Conservation (phyloP, 192 early-diverging fungal species). For the Chytriomyces sp. region DNA sequence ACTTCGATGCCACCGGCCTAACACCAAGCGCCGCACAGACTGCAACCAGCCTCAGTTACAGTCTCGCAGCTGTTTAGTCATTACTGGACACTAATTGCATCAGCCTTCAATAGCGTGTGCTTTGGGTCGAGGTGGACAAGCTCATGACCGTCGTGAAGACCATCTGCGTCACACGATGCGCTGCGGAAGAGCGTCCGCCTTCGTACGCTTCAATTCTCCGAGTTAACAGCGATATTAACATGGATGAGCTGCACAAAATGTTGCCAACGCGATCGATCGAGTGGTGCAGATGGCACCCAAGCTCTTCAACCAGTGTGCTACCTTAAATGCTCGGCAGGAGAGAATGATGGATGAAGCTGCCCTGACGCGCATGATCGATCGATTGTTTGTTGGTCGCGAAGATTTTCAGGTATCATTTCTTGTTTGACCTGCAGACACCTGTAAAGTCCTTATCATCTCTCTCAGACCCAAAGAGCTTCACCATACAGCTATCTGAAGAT, state of each 20-base stretch:
- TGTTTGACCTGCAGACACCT: slow-evolving; percentile 13
- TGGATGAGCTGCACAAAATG: slow-evolving; percentile 24
- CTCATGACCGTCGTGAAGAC: slow-evolving; percentile 41
- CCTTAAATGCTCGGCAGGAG: slow-evolving; percentile 37
- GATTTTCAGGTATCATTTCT: slow-evolving; percentile 31
- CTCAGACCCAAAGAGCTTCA: slow-evolving; percentile 14
- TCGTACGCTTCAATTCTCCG: neutral
- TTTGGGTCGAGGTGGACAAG: slow-evolving; percentile 44
- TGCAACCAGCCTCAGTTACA: neutral
- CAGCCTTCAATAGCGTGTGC: slow-evolving; percentile 16
- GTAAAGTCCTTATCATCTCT: neutral
- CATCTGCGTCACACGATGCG: slow-evolving; percentile 22
- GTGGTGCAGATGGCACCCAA: slow-evolving; percentile 39
- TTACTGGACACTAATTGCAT: neutral
- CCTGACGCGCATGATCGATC: slow-evolving; percentile 36
- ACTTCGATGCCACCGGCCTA: neutral
- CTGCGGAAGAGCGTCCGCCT: slow-evolving; percentile 23
- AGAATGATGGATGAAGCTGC: slow-evolving; percentile 41
- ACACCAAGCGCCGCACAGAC: neutral
- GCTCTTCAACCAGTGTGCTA: slow-evolving; percentile 37
- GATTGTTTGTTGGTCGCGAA: slow-evolving; percentile 36
- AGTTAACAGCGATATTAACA: neutral
- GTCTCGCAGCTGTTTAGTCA: neutral
- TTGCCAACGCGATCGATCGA: too few relatives aligned
- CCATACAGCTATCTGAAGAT: neutral